These are phyloP conservation scores for Xylaria curta DNA, from an alignment of 495 filamentous ascomycete genomes.

Conservation along the genomic window DNA sequence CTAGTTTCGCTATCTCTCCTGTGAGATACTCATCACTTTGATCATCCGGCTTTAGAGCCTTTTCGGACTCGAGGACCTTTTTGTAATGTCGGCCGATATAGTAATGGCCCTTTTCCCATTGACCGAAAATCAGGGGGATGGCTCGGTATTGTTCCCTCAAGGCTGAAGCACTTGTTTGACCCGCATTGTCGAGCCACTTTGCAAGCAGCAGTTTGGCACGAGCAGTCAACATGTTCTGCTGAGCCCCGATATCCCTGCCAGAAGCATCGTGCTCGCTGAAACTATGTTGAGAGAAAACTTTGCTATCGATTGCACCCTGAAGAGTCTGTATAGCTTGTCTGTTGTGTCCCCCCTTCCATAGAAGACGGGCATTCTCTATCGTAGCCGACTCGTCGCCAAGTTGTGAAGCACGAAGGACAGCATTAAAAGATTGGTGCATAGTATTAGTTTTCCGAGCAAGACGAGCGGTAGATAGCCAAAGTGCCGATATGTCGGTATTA, in stretches of 20 bases:
- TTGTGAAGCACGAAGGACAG: constrained; percentile 84
- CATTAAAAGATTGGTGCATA: constrained; percentile 86
- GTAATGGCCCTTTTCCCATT: constrained; percentile 97
- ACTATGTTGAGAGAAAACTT: constrained; percentile 61
- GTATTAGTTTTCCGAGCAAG: constrained; percentile 85
- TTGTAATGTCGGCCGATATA: constrained; percentile 98
- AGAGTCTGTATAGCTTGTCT: constrained; percentile 92
- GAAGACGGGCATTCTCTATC: constrained; percentile 87
- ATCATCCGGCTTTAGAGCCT: constrained; percentile 70
- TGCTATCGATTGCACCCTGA: constrained; percentile 79
- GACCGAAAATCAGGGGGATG: constrained; percentile 64
- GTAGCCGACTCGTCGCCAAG: constrained; percentile 84
- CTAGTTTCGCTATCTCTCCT: constrained; percentile 85
- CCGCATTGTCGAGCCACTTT: constrained; percentile 95
- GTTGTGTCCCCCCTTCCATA: constrained; percentile 96
- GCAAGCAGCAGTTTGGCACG: constrained; percentile 83
- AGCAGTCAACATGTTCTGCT: constrained; percentile 63
- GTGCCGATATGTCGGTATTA: constrained; percentile 74
- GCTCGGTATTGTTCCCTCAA: constrained; percentile 80
- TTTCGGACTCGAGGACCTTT: constrained; percentile 91
- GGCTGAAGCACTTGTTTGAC: constrained; percentile 81
- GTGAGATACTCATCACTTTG: constrained; percentile 63
- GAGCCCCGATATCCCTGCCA: constrained; percentile 48
- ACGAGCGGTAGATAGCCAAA: constrained; percentile 86
- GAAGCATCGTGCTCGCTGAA: constrained; percentile 54